Evolutionary conservation across 768 basidiomycete genomes (phyloP).

Genomic region (Macrolepiota fuliginosa): DNA sequence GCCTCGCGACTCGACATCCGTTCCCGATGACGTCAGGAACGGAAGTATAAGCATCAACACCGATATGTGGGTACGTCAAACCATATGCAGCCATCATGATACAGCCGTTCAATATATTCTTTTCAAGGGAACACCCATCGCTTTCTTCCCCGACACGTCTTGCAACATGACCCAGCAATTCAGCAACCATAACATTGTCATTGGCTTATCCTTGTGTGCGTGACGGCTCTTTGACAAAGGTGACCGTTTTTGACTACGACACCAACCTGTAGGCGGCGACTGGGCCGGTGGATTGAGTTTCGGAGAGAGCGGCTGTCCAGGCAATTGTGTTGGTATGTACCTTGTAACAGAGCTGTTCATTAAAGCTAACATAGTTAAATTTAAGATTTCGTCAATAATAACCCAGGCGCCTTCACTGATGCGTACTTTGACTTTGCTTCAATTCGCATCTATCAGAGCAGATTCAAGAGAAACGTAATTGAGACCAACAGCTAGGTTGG

Average conservation of each 20-base stretch:
- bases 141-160: conserved; percentile 54
- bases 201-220: conserved; percentile 49
- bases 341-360: neutral
- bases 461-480: too few species aligned
- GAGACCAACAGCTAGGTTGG: too few species aligned
- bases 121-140: conserved; percentile 49
- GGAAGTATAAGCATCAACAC: conserved; percentile 42
- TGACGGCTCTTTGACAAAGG: neutral
- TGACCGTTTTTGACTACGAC: neutral
- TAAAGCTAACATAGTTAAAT: neutral
- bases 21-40: conserved; percentile 46
- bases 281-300: conserved; percentile 56
- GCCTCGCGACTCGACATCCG: conserved; percentile 45
- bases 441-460: conserved; percentile 36
- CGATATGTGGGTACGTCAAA: conserved; percentile 46
- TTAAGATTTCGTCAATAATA: conserved; percentile 57
- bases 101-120: neutral
- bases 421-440: conserved; percentile 71
- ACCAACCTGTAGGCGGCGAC: conserved; percentile 36
- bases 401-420: conserved; percentile 58
- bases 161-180: conserved; percentile 63
- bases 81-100: neutral
- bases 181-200: conserved; percentile 57
- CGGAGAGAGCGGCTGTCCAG: conserved; percentile 48
- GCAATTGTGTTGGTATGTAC: conserved; percentile 52